Base-by-base conservation (phyloP, 345 rosid species). In the Gossypium raimondii region DNA sequence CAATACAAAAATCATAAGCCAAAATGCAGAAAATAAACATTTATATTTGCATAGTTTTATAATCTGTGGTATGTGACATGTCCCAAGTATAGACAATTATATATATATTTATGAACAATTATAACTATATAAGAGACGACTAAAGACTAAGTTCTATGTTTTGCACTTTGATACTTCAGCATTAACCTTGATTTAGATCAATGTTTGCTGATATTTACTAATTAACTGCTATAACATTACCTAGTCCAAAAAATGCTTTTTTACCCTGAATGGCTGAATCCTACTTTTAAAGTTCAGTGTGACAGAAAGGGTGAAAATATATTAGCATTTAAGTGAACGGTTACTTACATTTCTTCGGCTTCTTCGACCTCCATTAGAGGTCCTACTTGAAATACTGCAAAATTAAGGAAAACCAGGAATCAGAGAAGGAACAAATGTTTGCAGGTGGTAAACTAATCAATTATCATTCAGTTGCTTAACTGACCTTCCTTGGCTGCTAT, bases 271-370 rank as follows among this genome's bases (percentile, higher is more conserved):
- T 56, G 24, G 11, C 60, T 56, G 60, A 56, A 56, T 56, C 14
- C 61, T 56, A 56, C 61, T 22, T 22, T 44, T 22, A 16, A 72
- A 25, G 61, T 27, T 13, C 34, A 2, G 17, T 25, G 60, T 11
- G 14, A 67, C 22, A 59, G 17, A 9, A 67, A 72, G 47, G 29
- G 29, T 59, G 60, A 51, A 73, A 72, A 11, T 17, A 45, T 47
- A 50, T 17, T 62, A 70, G 34, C 45, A 34, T 57, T 9, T 24
- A 57, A 47, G 45, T 34, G 43, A 45, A 67, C 50, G 56, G 3
- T 74, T 55, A 73, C 85, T 77, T 84, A 95, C 98, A 78, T 89
- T 92, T 87, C 93, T 88, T 67, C 93, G 71, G 86, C 90, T 89
- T 83, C 97, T 85, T 71, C 91, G 76, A 34, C 85, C 86, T 51